Conservation (phyloP, 1,284 basidiomycete genomes). For the Austroboletus novae-zelandiae region DNA sequence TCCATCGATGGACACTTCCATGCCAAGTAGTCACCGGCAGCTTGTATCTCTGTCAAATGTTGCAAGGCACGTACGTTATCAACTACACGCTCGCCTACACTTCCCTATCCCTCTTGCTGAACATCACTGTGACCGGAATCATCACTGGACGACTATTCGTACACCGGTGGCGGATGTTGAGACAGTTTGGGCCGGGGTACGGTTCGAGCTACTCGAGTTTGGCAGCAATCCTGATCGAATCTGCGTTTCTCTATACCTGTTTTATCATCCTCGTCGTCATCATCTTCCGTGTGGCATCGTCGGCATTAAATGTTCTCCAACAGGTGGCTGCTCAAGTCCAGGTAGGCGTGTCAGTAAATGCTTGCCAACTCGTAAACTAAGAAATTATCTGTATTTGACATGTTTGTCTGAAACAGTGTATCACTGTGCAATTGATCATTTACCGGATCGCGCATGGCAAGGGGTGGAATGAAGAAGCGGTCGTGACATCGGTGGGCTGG, state of each 20-base stretch:
- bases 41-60: constrained; percentile 7
- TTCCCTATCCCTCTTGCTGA: constrained; percentile 17
- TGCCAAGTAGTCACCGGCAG: constrained; percentile 10
- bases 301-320: constrained; percentile 15
- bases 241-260: constrained; percentile 21
- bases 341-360: constrained; percentile 10
- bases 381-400: neutral
- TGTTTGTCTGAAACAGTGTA: constrained; percentile 6
- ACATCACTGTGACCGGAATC: constrained; percentile 18
- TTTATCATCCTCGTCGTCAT: constrained; percentile 23
- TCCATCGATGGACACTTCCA: neutral
- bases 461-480: constrained; percentile 12
- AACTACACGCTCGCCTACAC: constrained; percentile 9
- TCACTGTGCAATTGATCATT: constrained; percentile 22
- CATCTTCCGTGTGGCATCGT: constrained; percentile 2
- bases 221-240: constrained; percentile 22
- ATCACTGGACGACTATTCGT: constrained; percentile 18
- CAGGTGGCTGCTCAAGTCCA: constrained; percentile 20
- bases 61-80: neutral
- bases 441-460: constrained; percentile 25
- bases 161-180: constrained; percentile 13
- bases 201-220: constrained; percentile 14
- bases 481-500: constrained; percentile 16
- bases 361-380: neutral
- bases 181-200: constrained; percentile 14